Evolutionary conservation across 768 basidiomycete species (phyloP).

Genomic region (Filobasidium floriforme): DNA sequence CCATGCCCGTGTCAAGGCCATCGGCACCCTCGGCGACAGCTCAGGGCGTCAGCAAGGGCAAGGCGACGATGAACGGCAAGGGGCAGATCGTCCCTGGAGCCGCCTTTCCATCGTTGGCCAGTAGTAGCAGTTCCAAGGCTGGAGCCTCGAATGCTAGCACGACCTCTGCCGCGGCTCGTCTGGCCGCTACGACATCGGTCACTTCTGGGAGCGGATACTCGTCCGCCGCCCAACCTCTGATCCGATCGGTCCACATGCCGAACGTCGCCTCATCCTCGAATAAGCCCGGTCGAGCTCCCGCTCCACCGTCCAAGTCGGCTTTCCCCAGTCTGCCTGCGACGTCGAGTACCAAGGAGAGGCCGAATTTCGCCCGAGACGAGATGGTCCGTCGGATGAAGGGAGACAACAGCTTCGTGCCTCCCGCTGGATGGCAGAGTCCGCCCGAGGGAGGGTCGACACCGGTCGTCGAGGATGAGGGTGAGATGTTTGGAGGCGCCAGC

Average conservation of each 20-base stretch:
- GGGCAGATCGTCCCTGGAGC: conserved; percentile 38
- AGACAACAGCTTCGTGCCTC: conserved; percentile 12
- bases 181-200: conserved; percentile 34
- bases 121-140: background rate
- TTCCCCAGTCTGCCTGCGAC: background rate
- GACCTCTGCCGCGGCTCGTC: conserved; percentile 8
- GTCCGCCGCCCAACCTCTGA: conserved; percentile 28
- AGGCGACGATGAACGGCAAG: conserved; percentile 20
- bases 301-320: background rate
- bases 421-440: conserved; percentile 1
- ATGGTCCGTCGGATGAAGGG: conserved; percentile 26
- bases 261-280: conserved; percentile 9
- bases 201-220: conserved; percentile 27
- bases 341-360: background rate
- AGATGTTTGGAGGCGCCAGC: background rate
- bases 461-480: background rate
- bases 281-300: conserved; percentile 27
- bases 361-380: conserved; percentile 2
- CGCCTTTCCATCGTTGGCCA: conserved; percentile 37
- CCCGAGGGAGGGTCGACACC: background rate
- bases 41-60: conserved; percentile 9
- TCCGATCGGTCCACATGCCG: conserved; percentile 38
- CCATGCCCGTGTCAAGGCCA: conserved; percentile 30
- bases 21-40: background rate
- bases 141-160: conserved; percentile 2